These are phyloP conservation scores for Lentithecium fluviatile DNA, from an alignment of 495 filamentous ascomycete species.

Conservation along the genomic window DNA sequence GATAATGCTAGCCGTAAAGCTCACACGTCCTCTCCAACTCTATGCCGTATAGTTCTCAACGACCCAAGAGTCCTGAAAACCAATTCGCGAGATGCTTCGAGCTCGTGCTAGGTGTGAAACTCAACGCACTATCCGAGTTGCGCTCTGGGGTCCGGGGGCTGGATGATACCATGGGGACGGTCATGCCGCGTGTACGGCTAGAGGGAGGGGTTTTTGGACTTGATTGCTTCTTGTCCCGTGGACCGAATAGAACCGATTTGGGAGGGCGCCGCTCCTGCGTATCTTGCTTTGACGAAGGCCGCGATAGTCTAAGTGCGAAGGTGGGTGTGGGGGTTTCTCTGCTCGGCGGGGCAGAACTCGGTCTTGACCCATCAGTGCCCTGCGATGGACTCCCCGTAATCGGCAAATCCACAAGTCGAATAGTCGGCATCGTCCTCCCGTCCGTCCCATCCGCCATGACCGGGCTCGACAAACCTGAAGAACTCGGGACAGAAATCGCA, in stretches of 20 bases:
- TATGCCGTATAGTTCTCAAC: not conserved
- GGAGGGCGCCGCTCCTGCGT: not conserved
- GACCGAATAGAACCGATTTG: not conserved
- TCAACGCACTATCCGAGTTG: constrained; percentile 16
- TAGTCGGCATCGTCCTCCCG: not conserved
- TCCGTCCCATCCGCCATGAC: too few relatives aligned
- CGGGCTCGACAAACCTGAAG: not conserved
- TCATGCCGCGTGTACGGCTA: constrained; percentile 13
- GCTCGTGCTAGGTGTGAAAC: constrained; percentile 13
- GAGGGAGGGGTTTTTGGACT: constrained; percentile 13
- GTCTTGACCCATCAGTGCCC: not conserved
- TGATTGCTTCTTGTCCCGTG: constrained; percentile 2
- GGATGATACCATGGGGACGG: constrained; percentile 1
- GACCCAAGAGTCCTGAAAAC: constrained; percentile 30
- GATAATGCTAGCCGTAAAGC: not conserved
- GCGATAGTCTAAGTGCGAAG: not conserved
- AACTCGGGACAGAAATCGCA: not conserved
- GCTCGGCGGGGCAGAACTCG: too few relatives aligned
- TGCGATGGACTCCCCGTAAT: not conserved
- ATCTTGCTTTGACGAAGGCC: not conserved
- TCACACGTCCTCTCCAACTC: too few relatives aligned
- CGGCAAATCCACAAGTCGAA: not conserved
- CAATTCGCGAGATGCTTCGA: constrained; percentile 22
- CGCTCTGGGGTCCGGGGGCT: constrained; percentile 1
- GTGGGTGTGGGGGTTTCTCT: not conserved